Evolutionary conservation across 441 rosid species (phyloP), one percentile per base, ranked within the genome.

Genomic region (Omphalea diandra): DNA sequence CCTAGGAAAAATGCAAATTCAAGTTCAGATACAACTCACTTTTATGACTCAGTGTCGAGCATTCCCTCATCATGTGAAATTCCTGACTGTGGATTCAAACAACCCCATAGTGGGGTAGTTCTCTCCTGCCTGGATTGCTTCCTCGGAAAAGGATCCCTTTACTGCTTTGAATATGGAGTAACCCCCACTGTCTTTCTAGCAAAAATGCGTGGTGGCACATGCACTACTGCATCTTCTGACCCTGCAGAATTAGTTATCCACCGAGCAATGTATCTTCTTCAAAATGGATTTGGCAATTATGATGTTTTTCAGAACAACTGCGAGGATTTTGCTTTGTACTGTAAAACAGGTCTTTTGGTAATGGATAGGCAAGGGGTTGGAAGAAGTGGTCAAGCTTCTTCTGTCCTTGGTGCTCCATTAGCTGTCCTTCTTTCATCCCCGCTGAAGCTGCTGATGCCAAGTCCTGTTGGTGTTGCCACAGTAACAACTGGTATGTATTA

Each of bases 51-150:
- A 33, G 20, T 70, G 72, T 76, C 78, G 24, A 79, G 67, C 43
- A 67, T 81, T 33, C 70, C 73, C 53, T 78, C 88, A 29, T 73
- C 91, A 71, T 94, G 99, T 71, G 84, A 90, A 2, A 81, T 65
- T 82, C 99, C 98, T 15, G 99, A 94, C 79, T 94, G 99, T 36
- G 99, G 99, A 71, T 94, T 94, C 85, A 84, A 88, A 79, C 91
- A 85, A 70, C 88, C 90, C 4, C 76, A 82, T 73, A 94, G 98
- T 44, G 98, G 96, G 63, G 99, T 92, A 33, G 82, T 87, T 62
- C 96, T 94, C 44, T 85, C 96, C 32, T 94, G 99, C 74, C 74
- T 94, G 60, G 96, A 94, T 78, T 94, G 99, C 79, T 94, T 94
- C 79, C 90, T 92, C 26, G 66, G 87, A 72, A 84, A 81, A 26